These are phyloP conservation scores for Penstemon davidsonii DNA, from an alignment of 257 asterid species.

Conservation along the genomic window DNA sequence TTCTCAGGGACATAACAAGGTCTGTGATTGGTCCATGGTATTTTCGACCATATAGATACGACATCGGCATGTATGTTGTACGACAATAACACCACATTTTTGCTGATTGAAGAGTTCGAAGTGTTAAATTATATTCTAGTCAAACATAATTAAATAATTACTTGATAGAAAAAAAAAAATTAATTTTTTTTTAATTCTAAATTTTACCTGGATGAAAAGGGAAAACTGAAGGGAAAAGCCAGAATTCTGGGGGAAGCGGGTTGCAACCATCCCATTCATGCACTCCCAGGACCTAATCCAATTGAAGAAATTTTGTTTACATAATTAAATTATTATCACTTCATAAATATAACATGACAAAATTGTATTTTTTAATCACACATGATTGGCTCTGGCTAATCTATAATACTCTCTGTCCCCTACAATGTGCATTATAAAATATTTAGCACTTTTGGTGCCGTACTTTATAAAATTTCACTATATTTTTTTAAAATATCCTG, in stretches of 20 bases:
- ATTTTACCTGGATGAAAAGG: slow-evolving; percentile 74
- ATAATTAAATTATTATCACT: neutral
- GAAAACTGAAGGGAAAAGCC: slow-evolving; percentile 75
- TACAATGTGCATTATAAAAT: too few species aligned
- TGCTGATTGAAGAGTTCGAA: slow-evolving; percentile 34
- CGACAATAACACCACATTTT: slow-evolving; percentile 92
- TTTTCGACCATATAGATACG: slow-evolving; percentile 64
- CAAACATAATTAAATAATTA: too few species aligned
- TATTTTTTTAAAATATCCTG: too few species aligned
- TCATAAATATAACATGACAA: neutral
- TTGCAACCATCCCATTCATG: slow-evolving; percentile 94
- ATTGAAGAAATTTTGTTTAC: neutral
- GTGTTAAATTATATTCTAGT: too few species aligned
- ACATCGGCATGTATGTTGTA: slow-evolving; percentile 85
- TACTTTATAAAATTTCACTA: too few species aligned
- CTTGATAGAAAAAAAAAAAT: too few species aligned
- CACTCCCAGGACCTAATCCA: slow-evolving; percentile 74
- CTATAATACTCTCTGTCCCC: too few species aligned
- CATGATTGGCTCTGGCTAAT: neutral
- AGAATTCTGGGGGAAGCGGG: slow-evolving; percentile 84
- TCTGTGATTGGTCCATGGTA: slow-evolving; percentile 68
- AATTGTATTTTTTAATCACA: neutral
- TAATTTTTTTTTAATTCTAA: neutral
- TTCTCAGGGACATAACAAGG: slow-evolving; percentile 59
- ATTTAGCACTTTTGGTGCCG: too few species aligned